Percentiles rank a stretch among this genome's conserved stretches.
phyloP scores from a whole-genome alignment of 805 yeast genomes.

The Pichia thaimueangensis region DNA sequence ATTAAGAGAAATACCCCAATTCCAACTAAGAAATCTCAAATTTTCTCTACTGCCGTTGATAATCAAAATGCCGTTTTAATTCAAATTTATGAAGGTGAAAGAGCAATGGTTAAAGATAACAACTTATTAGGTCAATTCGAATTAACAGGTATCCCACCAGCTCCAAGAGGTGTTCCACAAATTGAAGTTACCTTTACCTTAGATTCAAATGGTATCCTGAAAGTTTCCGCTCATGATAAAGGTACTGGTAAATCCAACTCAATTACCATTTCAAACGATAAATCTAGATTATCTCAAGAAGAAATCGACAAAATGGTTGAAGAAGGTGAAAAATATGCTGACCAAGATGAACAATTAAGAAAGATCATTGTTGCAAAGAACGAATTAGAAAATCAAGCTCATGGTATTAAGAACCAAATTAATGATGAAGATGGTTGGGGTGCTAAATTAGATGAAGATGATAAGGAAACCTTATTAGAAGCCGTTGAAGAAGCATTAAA shows the following conservation, averaged over 20 bases:
- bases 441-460: conserved; percentile 79
- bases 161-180: conserved; percentile 90
- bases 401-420: conserved; percentile 64
- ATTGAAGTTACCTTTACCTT: conserved; percentile 84
- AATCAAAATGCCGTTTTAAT: conserved; percentile 93
- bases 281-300: conserved; percentile 89
- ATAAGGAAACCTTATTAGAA: conserved; percentile 80
- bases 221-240: conserved; percentile 83
- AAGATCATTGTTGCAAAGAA: conserved; percentile 85
- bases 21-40: conserved; percentile 93
- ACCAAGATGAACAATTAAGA: conserved; percentile 80
- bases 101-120: conserved; percentile 91
- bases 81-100: conserved; percentile 94
- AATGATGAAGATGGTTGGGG: conserved; percentile 54
- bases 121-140: conserved; percentile 84
- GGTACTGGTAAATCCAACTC: conserved; percentile 91
- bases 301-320: conserved; percentile 97
- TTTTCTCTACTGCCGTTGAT: conserved; percentile 92
- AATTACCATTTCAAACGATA: conserved; percentile 87
- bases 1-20: conserved; percentile 93
- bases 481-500: conserved; percentile 75
- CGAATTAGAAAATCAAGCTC: conserved; percentile 82
- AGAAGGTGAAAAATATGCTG: conserved; percentile 93
- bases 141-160: conserved; percentile 81
- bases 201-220: conserved; percentile 83